These are phyloP conservation scores for Dimargaris xerosporica DNA, from an alignment of 192 early-diverging fungal species.

Conservation along the genomic window DNA sequence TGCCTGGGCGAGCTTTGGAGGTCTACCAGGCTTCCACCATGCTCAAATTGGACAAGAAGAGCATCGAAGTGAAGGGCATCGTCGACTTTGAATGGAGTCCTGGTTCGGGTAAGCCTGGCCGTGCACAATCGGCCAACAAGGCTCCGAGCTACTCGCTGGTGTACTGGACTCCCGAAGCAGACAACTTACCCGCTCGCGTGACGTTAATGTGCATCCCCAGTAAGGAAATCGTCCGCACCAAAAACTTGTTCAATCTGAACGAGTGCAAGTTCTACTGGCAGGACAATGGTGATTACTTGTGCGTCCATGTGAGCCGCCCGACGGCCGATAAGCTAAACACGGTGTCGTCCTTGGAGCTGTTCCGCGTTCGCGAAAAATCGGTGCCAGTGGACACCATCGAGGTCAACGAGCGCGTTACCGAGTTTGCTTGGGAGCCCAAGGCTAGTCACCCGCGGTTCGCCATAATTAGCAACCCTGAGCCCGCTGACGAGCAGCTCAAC, in stretches of 20 bases:
- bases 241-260: slow-evolving; percentile 93
- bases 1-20: slow-evolving; percentile 52
- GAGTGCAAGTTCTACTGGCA: slow-evolving; percentile 89
- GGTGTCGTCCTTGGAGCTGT: slow-evolving; percentile 86
- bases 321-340: slow-evolving; percentile 84
- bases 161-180: slow-evolving; percentile 94
- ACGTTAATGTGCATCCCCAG: slow-evolving; percentile 70
- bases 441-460: slow-evolving; percentile 67
- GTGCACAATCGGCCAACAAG: slow-evolving; percentile 12
- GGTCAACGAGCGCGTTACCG: slow-evolving; percentile 64
- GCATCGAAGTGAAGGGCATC: slow-evolving; percentile 66
- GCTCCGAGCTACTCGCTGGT: slow-evolving; percentile 52
- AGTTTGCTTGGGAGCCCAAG: slow-evolving; percentile 94
- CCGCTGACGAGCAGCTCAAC: slow-evolving; percentile 33
- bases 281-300: slow-evolving; percentile 71
- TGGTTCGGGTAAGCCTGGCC: slow-evolving; percentile 19
- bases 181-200: slow-evolving; percentile 94
- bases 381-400: slow-evolving; percentile 96
- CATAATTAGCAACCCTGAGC: slow-evolving; percentile 66
- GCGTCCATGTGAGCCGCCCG: slow-evolving; percentile 80
- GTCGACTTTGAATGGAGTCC: slow-evolving; percentile 68
- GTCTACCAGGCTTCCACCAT: slow-evolving; percentile 92
- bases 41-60: slow-evolving; percentile 88
- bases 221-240: slow-evolving; percentile 79
- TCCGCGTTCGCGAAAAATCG: slow-evolving; percentile 78